A percentile compares a stretch with the other conserved stretches of the same genome.
Evolutionary conservation across 139 green algal genomes (phyloP).

Genomic region (Tetratostichococcus sp.): DNA sequence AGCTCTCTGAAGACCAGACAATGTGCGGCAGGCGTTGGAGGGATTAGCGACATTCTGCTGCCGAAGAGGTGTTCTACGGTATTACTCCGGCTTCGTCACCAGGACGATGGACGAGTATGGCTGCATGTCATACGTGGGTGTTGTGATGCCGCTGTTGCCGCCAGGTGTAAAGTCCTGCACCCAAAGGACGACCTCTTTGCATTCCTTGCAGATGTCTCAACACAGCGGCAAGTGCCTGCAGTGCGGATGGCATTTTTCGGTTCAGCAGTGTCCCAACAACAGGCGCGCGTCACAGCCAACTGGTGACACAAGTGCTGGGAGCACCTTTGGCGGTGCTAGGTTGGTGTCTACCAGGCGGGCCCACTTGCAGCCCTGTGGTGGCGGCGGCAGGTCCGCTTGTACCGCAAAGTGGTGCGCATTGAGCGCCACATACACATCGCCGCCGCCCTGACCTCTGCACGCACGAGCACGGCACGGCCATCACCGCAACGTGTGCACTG

Average conservation of each 20-base stretch:
- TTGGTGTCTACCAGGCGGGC: slow-evolving; percentile 91
- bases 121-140: slow-evolving; percentile 36
- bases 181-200: too few species aligned
- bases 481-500: neutral
- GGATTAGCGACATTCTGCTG: too few species aligned
- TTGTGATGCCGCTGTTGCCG: slow-evolving; percentile 71
- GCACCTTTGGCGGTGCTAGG: slow-evolving; percentile 63
- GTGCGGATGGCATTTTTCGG: too few species aligned
- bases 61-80: neutral
- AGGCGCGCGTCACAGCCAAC: too few species aligned
- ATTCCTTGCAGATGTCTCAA: too few species aligned
- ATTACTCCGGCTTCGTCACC: slow-evolving; percentile 27
- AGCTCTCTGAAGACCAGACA: too few species aligned
- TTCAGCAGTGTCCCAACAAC: too few species aligned
- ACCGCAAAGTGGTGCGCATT: slow-evolving; percentile 87
- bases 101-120: slow-evolving; percentile 74
- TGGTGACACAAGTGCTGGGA: too few species aligned
- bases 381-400: slow-evolving; percentile 45
- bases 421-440: slow-evolving; percentile 88
- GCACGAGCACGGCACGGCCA: neutral
- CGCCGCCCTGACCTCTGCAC: slow-evolving; percentile 33
- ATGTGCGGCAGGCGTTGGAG: too few species aligned
- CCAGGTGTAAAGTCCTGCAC: slow-evolving; percentile 73
- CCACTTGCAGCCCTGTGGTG: slow-evolving; percentile 71
- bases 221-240: too few species aligned